These are phyloP conservation scores for Pleurotus tuber-regium DNA, from an alignment of 768 basidiomycete genomes.

Conservation along the genomic window DNA sequence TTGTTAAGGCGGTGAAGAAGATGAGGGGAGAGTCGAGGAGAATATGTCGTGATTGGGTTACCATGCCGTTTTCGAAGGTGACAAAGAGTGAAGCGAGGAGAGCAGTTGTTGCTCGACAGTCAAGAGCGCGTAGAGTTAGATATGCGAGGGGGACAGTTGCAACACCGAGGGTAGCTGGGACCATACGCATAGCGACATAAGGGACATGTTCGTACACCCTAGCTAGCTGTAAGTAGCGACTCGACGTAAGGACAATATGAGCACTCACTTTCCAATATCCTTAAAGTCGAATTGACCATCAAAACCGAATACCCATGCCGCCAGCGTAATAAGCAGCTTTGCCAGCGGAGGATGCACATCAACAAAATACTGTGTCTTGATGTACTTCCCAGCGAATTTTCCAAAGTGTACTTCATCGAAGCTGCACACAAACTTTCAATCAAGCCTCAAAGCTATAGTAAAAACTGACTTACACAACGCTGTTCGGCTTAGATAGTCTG, in stretches of 20 bases:
- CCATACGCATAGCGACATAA: conserved; percentile 94
- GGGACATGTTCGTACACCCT: conserved; percentile 87
- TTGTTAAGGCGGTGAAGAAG: conserved; percentile 93
- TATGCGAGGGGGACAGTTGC: conserved; percentile 89
- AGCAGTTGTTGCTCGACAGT: conserved; percentile 89
- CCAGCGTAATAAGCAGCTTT: conserved; percentile 91
- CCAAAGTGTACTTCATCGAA: conserved; percentile 99
- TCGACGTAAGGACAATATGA: not conserved
- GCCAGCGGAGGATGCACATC: conserved; percentile 98
- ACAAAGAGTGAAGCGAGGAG: conserved; percentile 88
- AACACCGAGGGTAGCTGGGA: conserved; percentile 90
- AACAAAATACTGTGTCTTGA: conserved; percentile 87
- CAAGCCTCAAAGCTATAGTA: conserved; percentile 6
- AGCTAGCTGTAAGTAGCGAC: conserved; percentile 11
- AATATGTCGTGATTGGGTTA: conserved; percentile 95
- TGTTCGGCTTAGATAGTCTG: conserved; percentile 79
- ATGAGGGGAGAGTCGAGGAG: conserved; percentile 97
- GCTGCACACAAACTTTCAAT: conserved; percentile 36
- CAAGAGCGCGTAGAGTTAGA: conserved; percentile 89
- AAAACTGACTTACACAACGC: conserved; percentile 79
- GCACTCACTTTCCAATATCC: conserved; percentile 89
- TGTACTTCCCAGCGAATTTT: conserved; percentile 92
- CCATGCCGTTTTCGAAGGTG: conserved; percentile 94
- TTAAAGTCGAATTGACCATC: conserved; percentile 96
- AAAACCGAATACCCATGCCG: conserved; percentile 84